Conservation (phyloP, 129 eudicot species). For the Tanacetum coccineum region DNA sequence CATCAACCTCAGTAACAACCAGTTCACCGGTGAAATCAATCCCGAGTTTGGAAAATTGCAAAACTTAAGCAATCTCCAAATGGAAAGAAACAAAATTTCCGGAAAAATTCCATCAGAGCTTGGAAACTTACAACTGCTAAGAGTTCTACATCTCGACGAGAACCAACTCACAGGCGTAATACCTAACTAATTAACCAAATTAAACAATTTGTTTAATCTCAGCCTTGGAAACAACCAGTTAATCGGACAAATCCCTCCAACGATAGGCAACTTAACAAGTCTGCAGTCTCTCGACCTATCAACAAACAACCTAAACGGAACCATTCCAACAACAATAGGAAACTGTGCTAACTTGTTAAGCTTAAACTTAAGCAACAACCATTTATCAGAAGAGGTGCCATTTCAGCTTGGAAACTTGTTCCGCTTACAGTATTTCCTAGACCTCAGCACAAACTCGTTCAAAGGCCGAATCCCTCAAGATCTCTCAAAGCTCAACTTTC, state of each 20-base stretch:
- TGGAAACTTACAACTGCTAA: conserved; percentile 45
- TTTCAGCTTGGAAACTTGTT: conserved; percentile 47
- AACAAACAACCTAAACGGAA: conserved; percentile 41
- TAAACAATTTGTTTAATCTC: conserved; percentile 38
- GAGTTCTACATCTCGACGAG: conserved; percentile 38
- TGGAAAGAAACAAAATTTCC: conserved; percentile 52
- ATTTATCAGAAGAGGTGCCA: conserved; percentile 52
- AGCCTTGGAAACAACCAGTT: conserved; percentile 54
- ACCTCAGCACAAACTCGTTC: conserved; percentile 60
- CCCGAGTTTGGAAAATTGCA: conserved; percentile 48
- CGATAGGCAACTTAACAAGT: conserved; percentile 34
- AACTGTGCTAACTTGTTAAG: conserved; percentile 42
- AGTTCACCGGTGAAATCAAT: conserved; percentile 46
- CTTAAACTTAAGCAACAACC: conserved; percentile 54
- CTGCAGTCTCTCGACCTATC: conserved; percentile 68
- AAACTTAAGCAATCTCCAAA: conserved; percentile 44
- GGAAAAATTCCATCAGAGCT: conserved; percentile 66
- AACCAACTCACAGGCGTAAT: conserved; percentile 58
- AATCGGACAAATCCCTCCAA: conserved; percentile 58
- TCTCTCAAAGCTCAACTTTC: conserved; percentile 43
- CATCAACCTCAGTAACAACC: conserved; percentile 44
- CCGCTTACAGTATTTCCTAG: conserved; percentile 42
- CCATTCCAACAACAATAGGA: conserved; percentile 46
- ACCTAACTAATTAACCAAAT: conserved; percentile 50
- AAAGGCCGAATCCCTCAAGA: conserved; percentile 53